Evolutionary conservation across 176 grass and related monocot genomes (phyloP).

Genomic region (Eleusine indica): DNA sequence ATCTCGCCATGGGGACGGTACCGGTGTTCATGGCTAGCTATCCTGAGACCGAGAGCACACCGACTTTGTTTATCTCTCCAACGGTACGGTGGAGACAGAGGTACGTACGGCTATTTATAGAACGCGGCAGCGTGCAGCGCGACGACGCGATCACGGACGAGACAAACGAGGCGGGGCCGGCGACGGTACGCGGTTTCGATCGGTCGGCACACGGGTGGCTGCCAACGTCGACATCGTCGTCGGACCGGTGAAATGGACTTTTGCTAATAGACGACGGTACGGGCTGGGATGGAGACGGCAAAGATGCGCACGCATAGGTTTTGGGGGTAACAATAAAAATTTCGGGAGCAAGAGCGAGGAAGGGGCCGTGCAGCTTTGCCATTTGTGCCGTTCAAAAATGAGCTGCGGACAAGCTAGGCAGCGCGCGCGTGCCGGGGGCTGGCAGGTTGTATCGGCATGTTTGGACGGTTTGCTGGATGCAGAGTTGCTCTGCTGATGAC

Average conservation of each 20-base stretch:
- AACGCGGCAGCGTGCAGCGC: neutral
- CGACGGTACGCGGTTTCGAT: constrained; percentile 10
- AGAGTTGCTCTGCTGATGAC: neutral
- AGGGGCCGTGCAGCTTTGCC: neutral
- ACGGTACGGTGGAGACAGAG: neutral
- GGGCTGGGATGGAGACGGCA: constrained; percentile 9
- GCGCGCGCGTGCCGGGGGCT: neutral
- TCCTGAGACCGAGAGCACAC: neutral
- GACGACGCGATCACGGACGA: neutral
- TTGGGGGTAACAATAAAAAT: neutral
- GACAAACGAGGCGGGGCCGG: neutral
- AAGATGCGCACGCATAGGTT: constrained; percentile 1
- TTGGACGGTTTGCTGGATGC: neutral
- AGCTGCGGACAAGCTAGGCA: neutral
- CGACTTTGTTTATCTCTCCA: too few species aligned
- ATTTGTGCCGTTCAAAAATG: neutral
- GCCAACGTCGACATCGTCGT: neutral
- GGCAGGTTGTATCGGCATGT: neutral
- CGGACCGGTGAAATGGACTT: neutral
- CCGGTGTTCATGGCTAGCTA: neutral
- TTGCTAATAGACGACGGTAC: neutral
- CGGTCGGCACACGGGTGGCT: neutral
- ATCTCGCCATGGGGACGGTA: neutral
- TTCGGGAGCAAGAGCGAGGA: neutral
- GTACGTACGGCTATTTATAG: neutral